A percentile compares a stretch with the other conserved stretches of the same genome.
Evolutionary conservation across 176 grass and related monocot genomes (phyloP).

Genomic region (Canna indica): DNA sequence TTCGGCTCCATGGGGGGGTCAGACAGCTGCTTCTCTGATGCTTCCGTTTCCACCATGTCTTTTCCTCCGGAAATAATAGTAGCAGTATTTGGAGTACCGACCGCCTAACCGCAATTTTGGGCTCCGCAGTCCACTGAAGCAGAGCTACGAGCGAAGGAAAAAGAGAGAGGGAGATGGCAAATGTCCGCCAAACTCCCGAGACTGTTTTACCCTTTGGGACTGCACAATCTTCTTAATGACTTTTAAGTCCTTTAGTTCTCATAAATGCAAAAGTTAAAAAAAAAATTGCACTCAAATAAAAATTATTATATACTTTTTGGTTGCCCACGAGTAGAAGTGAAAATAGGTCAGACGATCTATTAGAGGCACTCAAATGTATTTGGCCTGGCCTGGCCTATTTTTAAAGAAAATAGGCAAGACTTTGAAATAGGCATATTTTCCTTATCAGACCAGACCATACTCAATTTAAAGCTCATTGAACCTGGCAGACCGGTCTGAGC

Average conservation of each 20-base stretch:
- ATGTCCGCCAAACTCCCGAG: not conserved
- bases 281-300: no score
- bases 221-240: not conserved
- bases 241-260: not conserved
- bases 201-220: not conserved
- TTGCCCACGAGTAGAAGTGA: no score
- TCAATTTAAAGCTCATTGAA: no score
- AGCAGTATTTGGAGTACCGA: slow-evolving; percentile 21
- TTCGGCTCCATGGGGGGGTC: slow-evolving; percentile 8
- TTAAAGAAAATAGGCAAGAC: no score
- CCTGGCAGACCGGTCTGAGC: no score
- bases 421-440: no score
- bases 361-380: no score
- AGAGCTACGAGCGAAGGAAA: not conserved
- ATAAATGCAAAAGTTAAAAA: no score
- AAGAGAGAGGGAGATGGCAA: not conserved
- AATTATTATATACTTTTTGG: no score
- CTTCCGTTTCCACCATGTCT: not conserved
- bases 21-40: not conserved
- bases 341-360: no score
- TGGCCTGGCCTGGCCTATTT: no score
- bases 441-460: no score
- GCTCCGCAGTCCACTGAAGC: not conserved
- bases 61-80: not conserved
- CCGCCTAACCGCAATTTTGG: slow-evolving; percentile 48